phyloP scores from a whole-genome alignment of 108 stramenopile genomes.

The Licmophora abbreviata region DNA sequence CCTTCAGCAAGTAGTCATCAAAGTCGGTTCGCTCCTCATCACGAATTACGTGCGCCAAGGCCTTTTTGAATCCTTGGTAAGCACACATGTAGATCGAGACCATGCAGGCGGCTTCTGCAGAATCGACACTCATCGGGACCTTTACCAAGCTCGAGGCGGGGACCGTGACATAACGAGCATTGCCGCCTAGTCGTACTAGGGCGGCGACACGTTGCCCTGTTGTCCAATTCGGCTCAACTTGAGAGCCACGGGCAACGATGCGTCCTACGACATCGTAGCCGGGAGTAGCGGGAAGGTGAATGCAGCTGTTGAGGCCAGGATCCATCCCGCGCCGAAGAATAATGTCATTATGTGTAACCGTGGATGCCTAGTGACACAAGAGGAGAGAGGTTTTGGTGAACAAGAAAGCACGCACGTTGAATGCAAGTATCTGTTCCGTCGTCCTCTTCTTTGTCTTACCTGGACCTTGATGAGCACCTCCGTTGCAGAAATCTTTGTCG shows the following conservation, averaged over 20 bases:
- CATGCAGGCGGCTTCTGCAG: conserved; percentile 57
- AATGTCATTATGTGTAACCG: conserved; percentile 48
- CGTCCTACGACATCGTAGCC: conserved; percentile 55
- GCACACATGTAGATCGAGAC: conserved; percentile 61
- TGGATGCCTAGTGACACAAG: conserved; percentile 63
- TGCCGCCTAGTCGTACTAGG: conserved; percentile 42
- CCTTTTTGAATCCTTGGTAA: conserved; percentile 25
- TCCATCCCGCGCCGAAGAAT: conserved; percentile 37
- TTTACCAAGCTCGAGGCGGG: conserved; percentile 21
- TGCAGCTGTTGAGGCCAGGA: conserved; percentile 21
- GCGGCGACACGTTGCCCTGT: conserved; percentile 62
- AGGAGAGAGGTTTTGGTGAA: no score
- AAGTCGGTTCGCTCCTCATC: no score
- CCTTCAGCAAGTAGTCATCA: conserved; percentile 27
- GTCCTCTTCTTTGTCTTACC: no score
- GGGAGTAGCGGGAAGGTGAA: conserved; percentile 41
- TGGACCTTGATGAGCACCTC: no score
- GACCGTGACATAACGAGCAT: conserved; percentile 49
- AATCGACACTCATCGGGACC: conserved; percentile 38
- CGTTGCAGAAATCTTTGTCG: no score
- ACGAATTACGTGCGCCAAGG: no score
- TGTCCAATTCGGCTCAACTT: no score
- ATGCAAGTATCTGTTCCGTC: no score
- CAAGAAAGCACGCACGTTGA: no score
- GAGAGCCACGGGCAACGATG: conserved; percentile 31